Conservation (phyloP, 805 yeast genomes). For the Candida pseudoglaebosa region DNA sequence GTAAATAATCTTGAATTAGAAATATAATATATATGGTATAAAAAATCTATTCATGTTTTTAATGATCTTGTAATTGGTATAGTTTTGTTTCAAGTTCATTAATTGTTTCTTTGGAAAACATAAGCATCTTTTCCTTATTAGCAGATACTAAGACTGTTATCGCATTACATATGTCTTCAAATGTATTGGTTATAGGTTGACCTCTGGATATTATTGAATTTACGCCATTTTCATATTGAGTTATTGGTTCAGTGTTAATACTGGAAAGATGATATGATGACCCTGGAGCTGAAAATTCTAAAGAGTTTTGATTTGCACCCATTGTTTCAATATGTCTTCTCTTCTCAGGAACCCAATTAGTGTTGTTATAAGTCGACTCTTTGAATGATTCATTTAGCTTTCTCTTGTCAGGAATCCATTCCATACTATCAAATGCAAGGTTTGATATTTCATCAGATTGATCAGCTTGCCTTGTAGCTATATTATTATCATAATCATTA, state of each 20-base stretch:
- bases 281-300: no score
- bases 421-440: background rate
- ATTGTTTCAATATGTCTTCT: background rate
- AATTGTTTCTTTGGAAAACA: background rate
- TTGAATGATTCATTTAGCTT: background rate
- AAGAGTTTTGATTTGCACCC: background rate
- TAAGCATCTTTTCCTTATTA: background rate
- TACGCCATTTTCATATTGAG: background rate
- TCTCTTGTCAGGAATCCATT: background rate
- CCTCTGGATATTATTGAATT: background rate
- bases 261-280: no score
- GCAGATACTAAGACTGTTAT: background rate
- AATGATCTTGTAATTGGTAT: constrained; percentile 2
- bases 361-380: no score
- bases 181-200: background rate
- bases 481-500: background rate
- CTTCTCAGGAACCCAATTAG: background rate
- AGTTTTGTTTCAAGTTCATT: constrained; percentile 3
- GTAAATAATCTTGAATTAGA: background rate
- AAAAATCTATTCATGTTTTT: background rate
- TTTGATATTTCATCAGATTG: background rate
- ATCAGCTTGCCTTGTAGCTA: background rate
- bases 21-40: background rate
- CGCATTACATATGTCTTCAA: background rate
- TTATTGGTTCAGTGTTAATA: background rate